Evolutionary conservation across 345 rosid species (phyloP), one percentile per base, ranked within the genome.

Genomic region (Ceriops decandra): DNA sequence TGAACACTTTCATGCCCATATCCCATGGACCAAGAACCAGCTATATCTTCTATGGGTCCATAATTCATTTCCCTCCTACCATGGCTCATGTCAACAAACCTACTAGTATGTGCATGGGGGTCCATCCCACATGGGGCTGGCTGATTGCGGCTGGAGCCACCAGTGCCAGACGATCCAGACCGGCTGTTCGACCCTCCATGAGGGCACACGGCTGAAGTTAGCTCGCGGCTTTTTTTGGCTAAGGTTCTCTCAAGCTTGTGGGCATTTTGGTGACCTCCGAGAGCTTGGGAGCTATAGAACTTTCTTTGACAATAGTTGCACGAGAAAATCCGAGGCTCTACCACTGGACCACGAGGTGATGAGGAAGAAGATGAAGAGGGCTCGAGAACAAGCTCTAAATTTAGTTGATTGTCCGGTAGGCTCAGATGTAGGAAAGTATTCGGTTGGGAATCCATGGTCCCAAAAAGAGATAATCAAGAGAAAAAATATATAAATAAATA

Each of bases 241-340:
- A 95, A 78, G 19, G 96, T 95, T 73, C 97, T 80, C 66, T 91
- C 99, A 26, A 91, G 89, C 81, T 90, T 95, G 75, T 91, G 99
- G 28, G 98, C 99, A 76, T 95, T 95, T 79, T 95, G 99, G 77
- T 95, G 99, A 3, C 99, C 96, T 4, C 99, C 99, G 31, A 95
- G 93, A n/a, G 99, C 98, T 76, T 95, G 99, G 38, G 99, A 95
- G 73, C 99, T 95, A 24, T 88, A 85, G 67, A 95, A 95, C 82
- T 88, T 95, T 58, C 98, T 83, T 74, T 86, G 89, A 79, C 99
- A 95, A 69, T 85, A 95, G 84, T 91, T 95, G 84, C 99, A 95
- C 0, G 96, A 86, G 81, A 95, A 95, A 42, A 86, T 66, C 65
- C 99, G 73, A 19, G 87, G 76, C 60, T 85, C 85, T 27, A 74